Base-by-base conservation (phyloP, 805 yeast genomes). In the Starmerella asiatica region DNA sequence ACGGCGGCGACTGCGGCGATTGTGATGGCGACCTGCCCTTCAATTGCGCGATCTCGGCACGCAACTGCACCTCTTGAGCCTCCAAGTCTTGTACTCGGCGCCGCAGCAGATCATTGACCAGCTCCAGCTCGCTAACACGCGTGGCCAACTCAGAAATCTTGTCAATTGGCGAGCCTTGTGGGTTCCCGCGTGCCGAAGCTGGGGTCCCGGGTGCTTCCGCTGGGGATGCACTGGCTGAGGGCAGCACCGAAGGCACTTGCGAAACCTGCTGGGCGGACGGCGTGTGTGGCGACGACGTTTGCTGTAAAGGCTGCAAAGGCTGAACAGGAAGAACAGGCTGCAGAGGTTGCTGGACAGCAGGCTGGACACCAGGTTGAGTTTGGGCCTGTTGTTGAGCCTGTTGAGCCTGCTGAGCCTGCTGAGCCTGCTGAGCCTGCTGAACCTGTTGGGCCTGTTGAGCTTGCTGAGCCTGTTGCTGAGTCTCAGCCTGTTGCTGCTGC, bases 71-170 rank as follows among this genome's bases (percentile, higher is more conserved):
- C 42, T 64, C 68, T 2, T 58, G 46, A 12, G 56, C 50, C 60
- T 88, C 95, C 47, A 88, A 65, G 55, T 88, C 94, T 57, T 71
- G 65, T 32, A 88, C 82, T 49, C 93, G 72, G 5, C 88, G 73
- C 50, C 82, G 73, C 63, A 84, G 82, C 43, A 88, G 63, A 56
- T 86, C 96, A 52, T 85, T 86, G 30, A 88, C 94, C 32, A 86
- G 66, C 57, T 88, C 97, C 45, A 88, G 68, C 57, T 88, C 97
- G 11, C 80, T 73, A 18, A 86, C 82, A 43, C 93, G 68, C 0
- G 94, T 82, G 47, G 74, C 73, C 46, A 86, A 61, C 38, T 59
- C 63, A 26, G 63, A 62, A 17, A 60, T 51, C 28, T 32, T 16
- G 14, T 32, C 34, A 14, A 6, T 20, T 4, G 24, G 14, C 4